Percentiles rank a stretch among this genome's conserved stretches.
These are phyloP conservation scores for Scheffersomyces lignicola DNA, from an alignment of 1,139 yeast genomes.

Conservation along the genomic window DNA sequence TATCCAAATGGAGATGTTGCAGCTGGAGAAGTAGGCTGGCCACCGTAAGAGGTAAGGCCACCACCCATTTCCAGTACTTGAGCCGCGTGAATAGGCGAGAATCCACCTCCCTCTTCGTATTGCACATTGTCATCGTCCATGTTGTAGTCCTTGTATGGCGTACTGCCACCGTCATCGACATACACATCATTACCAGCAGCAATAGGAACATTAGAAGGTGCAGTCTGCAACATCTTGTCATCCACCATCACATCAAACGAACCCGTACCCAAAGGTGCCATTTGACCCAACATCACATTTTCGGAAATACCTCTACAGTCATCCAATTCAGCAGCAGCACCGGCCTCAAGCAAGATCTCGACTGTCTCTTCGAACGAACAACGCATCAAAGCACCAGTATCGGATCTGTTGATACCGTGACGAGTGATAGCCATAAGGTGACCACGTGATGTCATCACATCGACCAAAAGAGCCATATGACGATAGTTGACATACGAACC, in stretches of 20 bases:
- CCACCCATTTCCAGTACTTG: slow-evolving; percentile 82
- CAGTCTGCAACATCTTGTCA: slow-evolving; percentile 75
- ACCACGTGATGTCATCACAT: slow-evolving; percentile 98
- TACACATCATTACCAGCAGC: slow-evolving; percentile 35
- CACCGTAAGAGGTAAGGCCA: slow-evolving; percentile 88
- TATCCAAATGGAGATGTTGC: slow-evolving; percentile 60
- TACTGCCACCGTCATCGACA: slow-evolving; percentile 79
- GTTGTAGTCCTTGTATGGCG: slow-evolving; percentile 85
- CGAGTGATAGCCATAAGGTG: slow-evolving; percentile 98
- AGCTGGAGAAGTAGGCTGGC: slow-evolving; percentile 57
- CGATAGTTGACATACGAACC: slow-evolving; percentile 99
- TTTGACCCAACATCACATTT: slow-evolving; percentile 95
- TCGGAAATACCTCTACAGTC: slow-evolving; percentile 99
- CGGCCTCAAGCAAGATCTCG: slow-evolving; percentile 95
- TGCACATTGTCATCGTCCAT: slow-evolving; percentile 77
- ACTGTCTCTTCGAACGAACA: slow-evolving; percentile 99
- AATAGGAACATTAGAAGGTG: slow-evolving; percentile 56
- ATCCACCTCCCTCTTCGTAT: slow-evolving; percentile 81
- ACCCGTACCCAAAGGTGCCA: slow-evolving; percentile 99
- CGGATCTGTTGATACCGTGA: slow-evolving; percentile 98
- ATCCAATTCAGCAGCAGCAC: slow-evolving; percentile 95
- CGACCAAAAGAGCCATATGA: slow-evolving; percentile 96
- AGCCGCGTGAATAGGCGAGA: slow-evolving; percentile 92
- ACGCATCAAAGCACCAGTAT: slow-evolving; percentile 98
- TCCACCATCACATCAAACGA: slow-evolving; percentile 95